A percentile compares a stretch with the other conserved stretches of the same genome.
Conservation (phyloP, 2,329 filamentous ascomycete genomes). For the Xenoacremonium recifei region DNA sequence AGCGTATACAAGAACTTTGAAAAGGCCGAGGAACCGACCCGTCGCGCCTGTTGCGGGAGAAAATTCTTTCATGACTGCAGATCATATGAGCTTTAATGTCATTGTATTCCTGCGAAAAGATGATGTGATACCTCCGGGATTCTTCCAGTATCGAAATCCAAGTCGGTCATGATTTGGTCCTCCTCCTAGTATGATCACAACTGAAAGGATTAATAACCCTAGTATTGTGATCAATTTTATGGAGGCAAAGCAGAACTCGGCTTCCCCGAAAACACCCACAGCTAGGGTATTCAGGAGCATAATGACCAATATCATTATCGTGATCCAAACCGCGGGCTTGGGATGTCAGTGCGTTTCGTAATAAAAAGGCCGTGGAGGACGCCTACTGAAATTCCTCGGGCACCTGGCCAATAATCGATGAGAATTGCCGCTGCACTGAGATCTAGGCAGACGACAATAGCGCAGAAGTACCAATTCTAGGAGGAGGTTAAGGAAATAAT, state of each 20-base stretch:
- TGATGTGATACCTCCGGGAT: conserved; percentile 12
- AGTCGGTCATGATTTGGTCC: conserved; percentile 42
- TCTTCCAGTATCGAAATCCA: conserved; percentile 41
- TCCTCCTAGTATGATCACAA: conserved; percentile 47
- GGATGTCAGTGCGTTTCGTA: background rate
- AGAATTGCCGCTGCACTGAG: conserved; percentile 20
- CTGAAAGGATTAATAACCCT: conserved; percentile 44
- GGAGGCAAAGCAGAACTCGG: conserved; percentile 48
- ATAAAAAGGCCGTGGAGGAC: conserved; percentile 1
- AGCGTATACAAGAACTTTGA: conserved; percentile 4
- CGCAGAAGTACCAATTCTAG: conserved; percentile 7
- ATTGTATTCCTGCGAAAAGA: background rate
- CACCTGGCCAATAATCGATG: conserved; percentile 19
- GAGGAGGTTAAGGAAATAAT: background rate
- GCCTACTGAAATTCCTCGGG: conserved; percentile 8
- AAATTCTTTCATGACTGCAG: background rate
- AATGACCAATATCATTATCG: conserved; percentile 15
- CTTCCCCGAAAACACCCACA: conserved; percentile 47
- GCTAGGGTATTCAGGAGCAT: conserved; percentile 22
- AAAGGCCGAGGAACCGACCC: conserved; percentile 6
- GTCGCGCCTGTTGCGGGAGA: background rate
- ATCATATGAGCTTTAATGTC: background rate
- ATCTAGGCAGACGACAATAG: conserved; percentile 15
- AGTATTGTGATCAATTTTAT: conserved; percentile 49
- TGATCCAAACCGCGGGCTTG: conserved; percentile 15